phyloP scores from a whole-genome alignment of 345 rosid species.

The Eutrema yunnanense region DNA sequence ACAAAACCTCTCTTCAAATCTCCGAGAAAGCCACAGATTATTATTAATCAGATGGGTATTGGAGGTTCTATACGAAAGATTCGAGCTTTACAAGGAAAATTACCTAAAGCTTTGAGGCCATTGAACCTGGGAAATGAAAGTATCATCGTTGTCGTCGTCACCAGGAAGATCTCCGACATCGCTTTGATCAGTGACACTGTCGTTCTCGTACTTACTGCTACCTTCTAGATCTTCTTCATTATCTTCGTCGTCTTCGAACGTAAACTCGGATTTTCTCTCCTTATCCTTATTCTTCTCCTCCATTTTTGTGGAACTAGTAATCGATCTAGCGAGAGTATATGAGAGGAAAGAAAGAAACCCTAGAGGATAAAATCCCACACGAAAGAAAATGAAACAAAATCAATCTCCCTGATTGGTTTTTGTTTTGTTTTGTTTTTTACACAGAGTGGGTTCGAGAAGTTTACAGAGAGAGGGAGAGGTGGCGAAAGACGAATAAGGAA shows the following conservation, averaged over 20 bases:
- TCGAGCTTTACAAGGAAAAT: not conserved
- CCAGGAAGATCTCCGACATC: constrained; percentile 29
- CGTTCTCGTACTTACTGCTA: constrained; percentile 28
- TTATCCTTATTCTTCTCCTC: constrained; percentile 25
- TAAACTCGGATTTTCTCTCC: constrained; percentile 28
- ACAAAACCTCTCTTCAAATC: no score
- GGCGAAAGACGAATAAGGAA: not conserved
- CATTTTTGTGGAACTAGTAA: not conserved
- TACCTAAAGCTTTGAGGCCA: constrained; percentile 88
- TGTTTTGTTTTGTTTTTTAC: not conserved
- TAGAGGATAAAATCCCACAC: not conserved
- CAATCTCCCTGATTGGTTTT: not conserved
- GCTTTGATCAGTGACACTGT: constrained; percentile 21
- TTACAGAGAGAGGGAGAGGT: constrained; percentile 8
- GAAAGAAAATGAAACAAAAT: not conserved
- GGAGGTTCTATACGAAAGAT: not conserved
- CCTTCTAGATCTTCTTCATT: constrained; percentile 37
- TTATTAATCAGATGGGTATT: no score
- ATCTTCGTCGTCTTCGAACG: constrained; percentile 39
- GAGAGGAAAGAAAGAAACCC: not conserved
- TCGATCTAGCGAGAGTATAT: constrained; percentile 1
- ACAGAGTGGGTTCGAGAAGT: constrained; percentile 25
- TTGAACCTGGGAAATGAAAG: constrained; percentile 44
- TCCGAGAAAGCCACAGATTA: no score
- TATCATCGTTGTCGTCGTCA: constrained; percentile 27